These are phyloP conservation scores for Coniosporium apollinis DNA, from an alignment of 495 filamentous ascomycete genomes.

Conservation along the genomic window DNA sequence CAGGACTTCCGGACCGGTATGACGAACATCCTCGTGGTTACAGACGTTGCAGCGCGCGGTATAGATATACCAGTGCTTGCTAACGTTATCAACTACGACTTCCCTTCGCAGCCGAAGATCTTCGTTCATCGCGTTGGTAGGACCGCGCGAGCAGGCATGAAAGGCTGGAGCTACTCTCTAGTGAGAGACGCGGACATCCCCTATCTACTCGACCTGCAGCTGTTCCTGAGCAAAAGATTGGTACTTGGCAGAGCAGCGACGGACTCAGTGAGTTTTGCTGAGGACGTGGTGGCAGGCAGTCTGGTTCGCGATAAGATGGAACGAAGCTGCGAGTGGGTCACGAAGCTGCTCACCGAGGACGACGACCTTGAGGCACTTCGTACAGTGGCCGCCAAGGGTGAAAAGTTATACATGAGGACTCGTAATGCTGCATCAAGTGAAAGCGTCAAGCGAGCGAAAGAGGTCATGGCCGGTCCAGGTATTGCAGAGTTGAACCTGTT, in stretches of 20 bases:
- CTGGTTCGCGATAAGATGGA: constrained; percentile 54
- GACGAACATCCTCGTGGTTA: constrained; percentile 88
- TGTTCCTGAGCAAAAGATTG: constrained; percentile 73
- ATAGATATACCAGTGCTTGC: constrained; percentile 94
- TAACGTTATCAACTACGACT: constrained; percentile 98
- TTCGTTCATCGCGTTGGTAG: constrained; percentile 93
- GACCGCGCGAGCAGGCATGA: constrained; percentile 80
- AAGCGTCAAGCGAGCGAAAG: constrained; percentile 70
- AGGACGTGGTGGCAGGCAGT: constrained; percentile 65
- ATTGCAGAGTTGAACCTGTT: constrained; percentile 59
- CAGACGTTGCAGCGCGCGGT: constrained; percentile 90
- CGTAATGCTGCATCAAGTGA: constrained; percentile 74
- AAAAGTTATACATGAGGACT: constrained; percentile 80
- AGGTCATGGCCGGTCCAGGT: constrained; percentile 46
- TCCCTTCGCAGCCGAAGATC: constrained; percentile 90
- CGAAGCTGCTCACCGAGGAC: constrained; percentile 55
- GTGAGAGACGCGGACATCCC: constrained; percentile 71
- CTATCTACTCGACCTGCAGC: constrained; percentile 85
- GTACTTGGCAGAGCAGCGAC: constrained; percentile 43
- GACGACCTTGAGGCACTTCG: constrained; percentile 54
- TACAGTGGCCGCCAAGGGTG: constrained; percentile 65
- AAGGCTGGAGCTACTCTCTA: constrained; percentile 89
- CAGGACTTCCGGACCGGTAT: constrained; percentile 68
- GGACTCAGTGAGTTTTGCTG: constrained; percentile 46
- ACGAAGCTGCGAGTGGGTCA: constrained; percentile 58